phyloP scores from a whole-genome alignment of 1,139 yeast genomes.

The Zygosaccharomyces pseudobailii region DNA sequence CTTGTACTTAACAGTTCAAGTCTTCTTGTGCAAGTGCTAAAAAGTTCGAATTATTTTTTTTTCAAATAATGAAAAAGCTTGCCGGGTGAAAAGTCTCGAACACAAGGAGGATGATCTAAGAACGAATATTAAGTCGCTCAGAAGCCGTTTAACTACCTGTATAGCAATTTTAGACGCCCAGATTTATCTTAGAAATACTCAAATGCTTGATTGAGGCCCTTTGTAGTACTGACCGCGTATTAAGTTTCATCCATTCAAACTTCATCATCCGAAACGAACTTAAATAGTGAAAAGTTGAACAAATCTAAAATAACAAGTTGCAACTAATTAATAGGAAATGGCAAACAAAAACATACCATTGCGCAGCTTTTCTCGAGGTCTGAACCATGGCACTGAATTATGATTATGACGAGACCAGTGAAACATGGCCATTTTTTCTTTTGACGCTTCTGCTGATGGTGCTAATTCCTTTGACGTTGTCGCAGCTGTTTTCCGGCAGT shows the following conservation, averaged over 20 bases:
- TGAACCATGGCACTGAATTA: conserved; percentile 37
- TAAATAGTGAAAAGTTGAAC: neutral
- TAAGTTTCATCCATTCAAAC: neutral
- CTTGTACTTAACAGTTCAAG: neutral
- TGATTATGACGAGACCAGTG: conserved; percentile 84
- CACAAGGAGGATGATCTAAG: neutral
- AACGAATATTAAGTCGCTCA: neutral
- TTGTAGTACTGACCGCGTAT: neutral
- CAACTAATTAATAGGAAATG: neutral
- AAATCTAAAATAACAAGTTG: conserved; percentile 1
- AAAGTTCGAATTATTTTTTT: neutral
- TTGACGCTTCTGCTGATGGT: conserved; percentile 65
- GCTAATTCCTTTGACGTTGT: conserved; percentile 64
- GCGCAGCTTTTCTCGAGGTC: neutral
- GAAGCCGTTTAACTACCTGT: neutral
- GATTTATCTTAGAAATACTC: neutral
- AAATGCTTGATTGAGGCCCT: neutral
- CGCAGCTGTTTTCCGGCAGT: conserved; percentile 26
- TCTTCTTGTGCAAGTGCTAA: neutral
- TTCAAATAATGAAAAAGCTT: neutral
- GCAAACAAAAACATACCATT: neutral
- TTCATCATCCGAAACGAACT: neutral
- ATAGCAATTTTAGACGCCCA: neutral
- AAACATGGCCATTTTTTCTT: conserved; percentile 93
- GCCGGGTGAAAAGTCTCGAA: neutral